Percentiles rank a stretch among this genome's conserved stretches.
Conservation (phyloP, 352 stramenopile species). For the Globisporangium heterothallicum region DNA sequence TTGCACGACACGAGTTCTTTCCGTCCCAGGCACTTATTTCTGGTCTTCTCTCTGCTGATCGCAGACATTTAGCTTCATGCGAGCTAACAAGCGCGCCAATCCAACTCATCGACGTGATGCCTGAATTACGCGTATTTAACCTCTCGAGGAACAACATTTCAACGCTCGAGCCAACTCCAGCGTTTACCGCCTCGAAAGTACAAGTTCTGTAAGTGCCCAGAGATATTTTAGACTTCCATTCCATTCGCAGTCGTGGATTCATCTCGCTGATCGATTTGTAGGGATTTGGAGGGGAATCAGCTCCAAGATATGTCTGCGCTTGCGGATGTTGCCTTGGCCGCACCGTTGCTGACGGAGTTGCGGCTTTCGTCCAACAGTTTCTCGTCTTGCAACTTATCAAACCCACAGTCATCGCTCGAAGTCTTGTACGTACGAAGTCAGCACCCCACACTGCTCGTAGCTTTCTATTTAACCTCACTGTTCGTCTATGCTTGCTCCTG, state of each 20-base stretch:
- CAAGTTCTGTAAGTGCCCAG: constrained; percentile 10
- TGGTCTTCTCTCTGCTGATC: too few species aligned
- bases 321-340: constrained; percentile 1
- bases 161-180: constrained; percentile 1
- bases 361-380: constrained; percentile 17
- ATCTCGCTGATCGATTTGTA: neutral
- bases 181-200: neutral
- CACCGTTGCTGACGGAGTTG: constrained; percentile 12
- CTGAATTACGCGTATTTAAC: constrained; percentile 15
- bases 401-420: constrained; percentile 5
- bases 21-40: too few species aligned
- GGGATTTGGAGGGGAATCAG: constrained; percentile 18
- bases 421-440: constrained; percentile 6
- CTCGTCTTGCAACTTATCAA: constrained; percentile 9
- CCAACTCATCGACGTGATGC: constrained; percentile 8
- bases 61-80: constrained; percentile 16
- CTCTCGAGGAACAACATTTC: constrained; percentile 17
- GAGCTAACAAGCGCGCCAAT: constrained; percentile 6
- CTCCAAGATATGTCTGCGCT: constrained; percentile 11
- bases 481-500: neutral
- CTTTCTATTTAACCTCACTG: too few species aligned
- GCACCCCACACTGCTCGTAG: too few species aligned
- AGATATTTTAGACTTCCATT: neutral
- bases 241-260: neutral
- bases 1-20: too few species aligned